Percentiles rank a stretch among this genome's conserved stretches.
phyloP scores from a whole-genome alignment of 2,329 filamentous ascomycete species.

The Ophiostoma pallidulum region DNA sequence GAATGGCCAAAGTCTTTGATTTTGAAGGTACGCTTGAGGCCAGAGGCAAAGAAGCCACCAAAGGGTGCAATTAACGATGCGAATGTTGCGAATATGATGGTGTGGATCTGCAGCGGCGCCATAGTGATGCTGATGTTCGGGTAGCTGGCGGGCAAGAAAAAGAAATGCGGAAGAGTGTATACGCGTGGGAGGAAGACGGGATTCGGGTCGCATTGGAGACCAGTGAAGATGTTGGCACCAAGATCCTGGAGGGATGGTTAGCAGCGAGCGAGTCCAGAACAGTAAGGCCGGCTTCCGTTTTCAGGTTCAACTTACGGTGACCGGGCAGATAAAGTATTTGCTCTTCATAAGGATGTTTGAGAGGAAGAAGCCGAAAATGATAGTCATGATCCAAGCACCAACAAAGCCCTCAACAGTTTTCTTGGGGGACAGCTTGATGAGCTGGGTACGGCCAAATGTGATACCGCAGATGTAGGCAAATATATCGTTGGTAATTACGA shows the following conservation, averaged over 20 bases:
- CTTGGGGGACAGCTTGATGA: slow-evolving; percentile 97
- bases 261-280: no score
- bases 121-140: slow-evolving; percentile 58
- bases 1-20: slow-evolving; percentile 99
- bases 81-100: slow-evolving; percentile 82
- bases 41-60: slow-evolving; percentile 95
- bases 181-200: slow-evolving; percentile 76
- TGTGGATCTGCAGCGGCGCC: slow-evolving; percentile 87
- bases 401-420: slow-evolving; percentile 98
- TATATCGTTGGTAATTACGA: slow-evolving; percentile 98
- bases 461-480: slow-evolving; percentile 98
- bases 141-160: slow-evolving; percentile 52
- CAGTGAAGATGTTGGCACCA: slow-evolving; percentile 84
- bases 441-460: slow-evolving; percentile 87
- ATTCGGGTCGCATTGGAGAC: slow-evolving; percentile 82
- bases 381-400: slow-evolving; percentile 90
- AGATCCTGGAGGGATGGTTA: slow-evolving; percentile 49
- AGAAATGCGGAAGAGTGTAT: slow-evolving; percentile 63
- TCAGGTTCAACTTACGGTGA: slow-evolving; percentile 51
- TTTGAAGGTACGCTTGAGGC: slow-evolving; percentile 96
- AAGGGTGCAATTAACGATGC: slow-evolving; percentile 95
- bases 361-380: slow-evolving; percentile 72
- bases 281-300: neutral
- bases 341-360: slow-evolving; percentile 80
- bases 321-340: slow-evolving; percentile 97